Evolutionary conservation across 176 grass and related monocot species (phyloP).

Genomic region (Metroxylon sagu): DNA sequence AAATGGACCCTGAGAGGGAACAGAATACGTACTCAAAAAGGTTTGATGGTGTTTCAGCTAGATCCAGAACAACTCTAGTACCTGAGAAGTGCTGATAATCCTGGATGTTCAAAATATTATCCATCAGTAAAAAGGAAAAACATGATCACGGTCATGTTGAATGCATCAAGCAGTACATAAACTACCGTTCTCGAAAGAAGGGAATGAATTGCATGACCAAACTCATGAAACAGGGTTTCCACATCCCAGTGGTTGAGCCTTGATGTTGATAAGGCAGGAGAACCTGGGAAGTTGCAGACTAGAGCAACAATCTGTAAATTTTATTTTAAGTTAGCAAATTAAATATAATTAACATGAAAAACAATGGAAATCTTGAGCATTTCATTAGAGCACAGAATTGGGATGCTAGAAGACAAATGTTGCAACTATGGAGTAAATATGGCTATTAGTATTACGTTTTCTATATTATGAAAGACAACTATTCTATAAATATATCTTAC

Average conservation of each 20-base stretch:
- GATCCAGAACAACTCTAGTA: constrained; percentile 88
- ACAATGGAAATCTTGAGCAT: background rate
- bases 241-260: constrained; percentile 79
- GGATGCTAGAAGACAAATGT: too few relatives aligned
- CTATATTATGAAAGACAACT: too few relatives aligned
- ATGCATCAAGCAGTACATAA: constrained; percentile 6
- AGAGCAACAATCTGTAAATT: constrained; percentile 68
- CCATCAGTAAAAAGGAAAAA: constrained; percentile 19
- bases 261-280: constrained; percentile 38
- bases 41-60: constrained; percentile 88
- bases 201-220: constrained; percentile 94
- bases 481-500: too few relatives aligned
- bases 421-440: too few relatives aligned
- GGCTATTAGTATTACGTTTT: too few relatives aligned
- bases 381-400: too few relatives aligned
- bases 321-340: background rate
- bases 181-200: constrained; percentile 94
- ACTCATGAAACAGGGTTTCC: constrained; percentile 96
- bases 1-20: background rate
- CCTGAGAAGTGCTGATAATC: constrained; percentile 99
- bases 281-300: constrained; percentile 75
- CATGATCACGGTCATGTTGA: background rate
- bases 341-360: constrained; percentile 17
- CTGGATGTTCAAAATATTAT: constrained; percentile 32
- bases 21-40: constrained; percentile 69